A percentile compares a stretch with the other conserved stretches of the same genome.
Conservation (phyloP, 164 flowering plant species). For the Saururus chinensis region DNA sequence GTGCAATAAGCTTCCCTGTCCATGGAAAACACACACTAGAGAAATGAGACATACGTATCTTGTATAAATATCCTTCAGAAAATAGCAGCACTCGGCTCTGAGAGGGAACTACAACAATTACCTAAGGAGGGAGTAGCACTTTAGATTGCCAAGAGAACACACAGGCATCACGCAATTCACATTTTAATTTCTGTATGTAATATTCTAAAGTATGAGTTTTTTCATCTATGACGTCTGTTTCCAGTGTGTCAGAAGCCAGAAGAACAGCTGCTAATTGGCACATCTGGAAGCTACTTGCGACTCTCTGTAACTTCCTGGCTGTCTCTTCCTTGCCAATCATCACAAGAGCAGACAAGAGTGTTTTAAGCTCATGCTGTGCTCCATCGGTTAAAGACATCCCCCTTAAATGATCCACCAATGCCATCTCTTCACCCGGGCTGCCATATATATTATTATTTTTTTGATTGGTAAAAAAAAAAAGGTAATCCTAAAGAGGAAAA, state of each 20-base stretch:
- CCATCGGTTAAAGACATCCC: slow-evolving; percentile 70
- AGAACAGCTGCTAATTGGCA: slow-evolving; percentile 75
- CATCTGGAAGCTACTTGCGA: slow-evolving; percentile 53
- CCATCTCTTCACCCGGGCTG: slow-evolving; percentile 92
- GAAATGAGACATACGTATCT: no score
- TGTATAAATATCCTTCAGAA: no score
- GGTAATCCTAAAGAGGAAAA: neutral
- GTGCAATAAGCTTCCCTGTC: no score
- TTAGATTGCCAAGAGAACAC: slow-evolving; percentile 60
- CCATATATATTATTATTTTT: slow-evolving; percentile 1
- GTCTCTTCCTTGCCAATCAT: slow-evolving; percentile 66
- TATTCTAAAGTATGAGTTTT: slow-evolving; percentile 41
- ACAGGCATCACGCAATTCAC: slow-evolving; percentile 32
- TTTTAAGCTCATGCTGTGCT: slow-evolving; percentile 61
- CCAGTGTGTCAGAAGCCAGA: slow-evolving; percentile 63
- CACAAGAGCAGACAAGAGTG: slow-evolving; percentile 51
- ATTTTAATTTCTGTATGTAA: slow-evolving; percentile 33
- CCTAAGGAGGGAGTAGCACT: slow-evolving; percentile 40
- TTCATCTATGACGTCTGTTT: slow-evolving; percentile 50
- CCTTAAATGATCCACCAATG: slow-evolving; percentile 83
- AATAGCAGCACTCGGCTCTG: neutral
- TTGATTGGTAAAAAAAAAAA: neutral
- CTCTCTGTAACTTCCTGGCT: slow-evolving; percentile 73
- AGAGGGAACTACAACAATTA: neutral
- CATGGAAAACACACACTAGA: no score